Conservation (phyloP, 441 rosid genomes). For the Erodium texanum region DNA sequence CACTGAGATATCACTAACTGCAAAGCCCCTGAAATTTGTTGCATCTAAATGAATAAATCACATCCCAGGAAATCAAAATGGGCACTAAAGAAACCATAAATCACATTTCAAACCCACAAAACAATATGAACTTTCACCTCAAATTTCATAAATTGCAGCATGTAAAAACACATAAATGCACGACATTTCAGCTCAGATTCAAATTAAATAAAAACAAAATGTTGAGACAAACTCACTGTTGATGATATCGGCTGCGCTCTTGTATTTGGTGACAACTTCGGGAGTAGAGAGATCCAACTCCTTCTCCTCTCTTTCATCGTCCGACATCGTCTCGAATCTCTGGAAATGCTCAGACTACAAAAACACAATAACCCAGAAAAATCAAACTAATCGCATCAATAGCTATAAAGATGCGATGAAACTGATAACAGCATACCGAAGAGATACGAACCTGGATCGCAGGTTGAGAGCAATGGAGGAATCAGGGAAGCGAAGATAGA, state of each 20-base stretch:
- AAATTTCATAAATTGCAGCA: no score
- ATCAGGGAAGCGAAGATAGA: background rate
- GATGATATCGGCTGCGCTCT: constrained; percentile 89
- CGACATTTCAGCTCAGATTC: background rate
- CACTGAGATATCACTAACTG: constrained; percentile 69
- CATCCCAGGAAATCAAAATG: no score
- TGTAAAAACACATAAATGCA: no score
- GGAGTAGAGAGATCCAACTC: constrained; percentile 85
- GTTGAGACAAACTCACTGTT: constrained; percentile 44
- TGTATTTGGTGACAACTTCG: constrained; percentile 91
- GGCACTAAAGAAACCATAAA: no score
- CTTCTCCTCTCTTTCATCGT: constrained; percentile 94
- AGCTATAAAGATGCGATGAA: background rate
- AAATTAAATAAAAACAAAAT: background rate
- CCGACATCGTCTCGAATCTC: constrained; percentile 57
- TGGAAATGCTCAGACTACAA: background rate
- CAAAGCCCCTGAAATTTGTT: constrained; percentile 60
- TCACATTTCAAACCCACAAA: background rate
- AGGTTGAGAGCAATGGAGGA: background rate
- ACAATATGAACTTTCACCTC: background rate
- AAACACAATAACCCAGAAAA: background rate
- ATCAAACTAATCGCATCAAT: background rate
- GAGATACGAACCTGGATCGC: background rate
- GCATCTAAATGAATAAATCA: background rate
- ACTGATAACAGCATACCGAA: background rate